Conservation (phyloP, 305 asterid species). For the Solanum hybrid region DNA sequence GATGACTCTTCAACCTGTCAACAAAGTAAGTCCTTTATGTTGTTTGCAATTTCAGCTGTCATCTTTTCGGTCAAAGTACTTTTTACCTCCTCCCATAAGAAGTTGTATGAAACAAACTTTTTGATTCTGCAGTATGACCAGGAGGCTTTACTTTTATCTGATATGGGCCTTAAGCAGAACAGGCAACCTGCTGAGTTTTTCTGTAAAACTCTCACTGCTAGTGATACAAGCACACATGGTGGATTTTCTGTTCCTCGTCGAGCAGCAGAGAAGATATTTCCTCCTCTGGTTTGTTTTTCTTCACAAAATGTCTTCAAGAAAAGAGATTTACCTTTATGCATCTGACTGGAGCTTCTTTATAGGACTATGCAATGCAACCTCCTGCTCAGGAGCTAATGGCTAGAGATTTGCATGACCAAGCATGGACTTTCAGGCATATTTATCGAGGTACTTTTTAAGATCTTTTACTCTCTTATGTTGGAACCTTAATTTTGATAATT, state of each 20-base stretch:
- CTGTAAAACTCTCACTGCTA: constrained; percentile 94
- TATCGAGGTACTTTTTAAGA: constrained; percentile 54
- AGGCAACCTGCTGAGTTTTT: constrained; percentile 85
- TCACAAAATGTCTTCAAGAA: background rate
- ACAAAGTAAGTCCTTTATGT: constrained; percentile 46
- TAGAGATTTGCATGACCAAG: constrained; percentile 84
- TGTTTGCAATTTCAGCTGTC: background rate
- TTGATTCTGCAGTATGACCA: constrained; percentile 63
- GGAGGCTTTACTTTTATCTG: constrained; percentile 84
- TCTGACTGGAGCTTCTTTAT: constrained; percentile 14
- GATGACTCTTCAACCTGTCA: constrained; percentile 98
- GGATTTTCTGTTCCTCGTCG: constrained; percentile 98
- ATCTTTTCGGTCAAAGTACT: background rate
- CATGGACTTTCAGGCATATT: constrained; percentile 93
- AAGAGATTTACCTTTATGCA: constrained; percentile 9
- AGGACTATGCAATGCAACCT: constrained; percentile 99
- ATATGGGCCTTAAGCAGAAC: constrained; percentile 78
- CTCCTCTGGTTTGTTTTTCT: constrained; percentile 56
- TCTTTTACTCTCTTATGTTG: constrained; percentile 1
- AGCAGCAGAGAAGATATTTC: constrained; percentile 98
- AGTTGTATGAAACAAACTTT: constrained; percentile 6
- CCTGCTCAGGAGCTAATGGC: constrained; percentile 91
- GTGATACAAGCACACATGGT: constrained; percentile 98
- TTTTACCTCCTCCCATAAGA: background rate
- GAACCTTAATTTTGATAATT: background rate